These are phyloP conservation scores for Scorias spongiosa DNA, from an alignment of 2,329 filamentous ascomycete genomes.

Conservation along the genomic window DNA sequence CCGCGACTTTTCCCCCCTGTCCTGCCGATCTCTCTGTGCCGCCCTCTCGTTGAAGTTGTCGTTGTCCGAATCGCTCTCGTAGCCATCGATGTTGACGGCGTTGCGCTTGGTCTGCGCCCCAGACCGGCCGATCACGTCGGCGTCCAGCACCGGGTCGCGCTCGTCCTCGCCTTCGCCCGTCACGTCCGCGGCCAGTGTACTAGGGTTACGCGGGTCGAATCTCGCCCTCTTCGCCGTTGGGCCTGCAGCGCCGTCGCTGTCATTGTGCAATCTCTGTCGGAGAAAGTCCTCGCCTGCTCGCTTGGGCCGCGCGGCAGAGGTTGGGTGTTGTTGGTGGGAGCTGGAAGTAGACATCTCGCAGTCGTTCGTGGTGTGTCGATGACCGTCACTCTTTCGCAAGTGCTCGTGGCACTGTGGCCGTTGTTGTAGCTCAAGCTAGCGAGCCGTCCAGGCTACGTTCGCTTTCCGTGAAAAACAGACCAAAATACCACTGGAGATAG, in stretches of 20 bases:
- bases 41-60: constrained; percentile 73
- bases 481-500: too few species aligned
- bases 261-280: constrained; percentile 42
- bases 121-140: constrained; percentile 74
- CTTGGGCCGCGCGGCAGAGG: constrained; percentile 57
- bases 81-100: constrained; percentile 90
- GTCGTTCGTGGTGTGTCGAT: too few species aligned
- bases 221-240: constrained; percentile 59
- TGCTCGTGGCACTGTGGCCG: too few species aligned
- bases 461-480: too few species aligned
- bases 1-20: constrained; percentile 27
- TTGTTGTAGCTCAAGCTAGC: too few species aligned
- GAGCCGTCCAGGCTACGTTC: too few species aligned
- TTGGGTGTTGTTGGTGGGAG: background rate
- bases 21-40: constrained; percentile 9
- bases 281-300: constrained; percentile 69
- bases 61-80: constrained; percentile 84
- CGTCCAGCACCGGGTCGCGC: constrained; percentile 58
- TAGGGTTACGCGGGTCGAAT: constrained; percentile 91
- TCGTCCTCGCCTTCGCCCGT: constrained; percentile 45
- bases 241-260: constrained; percentile 24
- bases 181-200: constrained; percentile 71
- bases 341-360: too few species aligned
- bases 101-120: constrained; percentile 69
- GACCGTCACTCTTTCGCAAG: too few species aligned